These are phyloP conservation scores for Protomyces inouyei DNA, from an alignment of 1,139 yeast species.

Conservation along the genomic window DNA sequence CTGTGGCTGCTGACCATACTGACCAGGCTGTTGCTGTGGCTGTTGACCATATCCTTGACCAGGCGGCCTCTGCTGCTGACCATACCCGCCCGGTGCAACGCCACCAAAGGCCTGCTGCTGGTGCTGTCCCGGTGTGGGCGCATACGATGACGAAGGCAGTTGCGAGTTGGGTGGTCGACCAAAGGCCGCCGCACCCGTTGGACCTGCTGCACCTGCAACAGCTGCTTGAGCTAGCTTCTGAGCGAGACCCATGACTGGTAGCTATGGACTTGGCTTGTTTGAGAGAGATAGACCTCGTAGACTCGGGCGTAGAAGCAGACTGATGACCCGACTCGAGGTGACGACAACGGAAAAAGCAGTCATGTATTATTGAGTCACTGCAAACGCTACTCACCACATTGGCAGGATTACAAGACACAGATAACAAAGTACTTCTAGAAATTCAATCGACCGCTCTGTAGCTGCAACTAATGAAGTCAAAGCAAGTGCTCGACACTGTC, in stretches of 20 bases:
- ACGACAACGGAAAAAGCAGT: no score
- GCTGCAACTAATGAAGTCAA: no score
- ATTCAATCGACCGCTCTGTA: no score
- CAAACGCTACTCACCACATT: no score
- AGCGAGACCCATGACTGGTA: neutral
- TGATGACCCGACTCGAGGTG: no score
- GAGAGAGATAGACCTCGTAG: no score
- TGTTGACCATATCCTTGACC: neutral
- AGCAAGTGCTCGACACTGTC: no score
- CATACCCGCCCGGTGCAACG: neutral
- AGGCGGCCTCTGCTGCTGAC: constrained; percentile 4
- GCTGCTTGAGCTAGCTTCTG: neutral
- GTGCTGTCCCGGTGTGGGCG: constrained; percentile 24
- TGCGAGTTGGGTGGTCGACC: constrained; percentile 5
- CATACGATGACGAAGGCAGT: constrained; percentile 18
- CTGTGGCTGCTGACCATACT: neutral
- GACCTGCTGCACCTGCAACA: neutral
- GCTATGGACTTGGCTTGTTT: neutral
- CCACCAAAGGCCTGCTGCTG: neutral
- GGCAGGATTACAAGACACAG: no score
- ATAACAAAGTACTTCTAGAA: no score
- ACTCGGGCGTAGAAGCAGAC: no score
- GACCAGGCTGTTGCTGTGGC: neutral
- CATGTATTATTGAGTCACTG: no score
- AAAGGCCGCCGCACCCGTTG: neutral